phyloP scores from a whole-genome alignment of 352 stramenopile species.

The Hyaloperonospora brassicae region DNA sequence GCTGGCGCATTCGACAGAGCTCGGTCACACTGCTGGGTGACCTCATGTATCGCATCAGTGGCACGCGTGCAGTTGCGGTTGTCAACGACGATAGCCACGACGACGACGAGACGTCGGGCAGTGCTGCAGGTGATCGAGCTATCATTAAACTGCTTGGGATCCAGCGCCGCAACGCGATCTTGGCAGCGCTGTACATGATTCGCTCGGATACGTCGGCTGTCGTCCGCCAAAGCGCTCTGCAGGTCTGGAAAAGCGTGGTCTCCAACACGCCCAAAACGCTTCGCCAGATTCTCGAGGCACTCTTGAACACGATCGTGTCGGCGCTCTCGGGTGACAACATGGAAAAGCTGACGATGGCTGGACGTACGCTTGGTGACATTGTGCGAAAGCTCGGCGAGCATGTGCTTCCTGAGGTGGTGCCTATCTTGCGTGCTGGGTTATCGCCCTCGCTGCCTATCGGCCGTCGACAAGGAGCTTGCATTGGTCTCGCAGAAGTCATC shows the following conservation, averaged over 20 bases:
- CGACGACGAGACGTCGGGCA: conserved; percentile 77
- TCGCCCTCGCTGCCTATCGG: conserved; percentile 47
- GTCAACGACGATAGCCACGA: conserved; percentile 49
- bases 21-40: conserved; percentile 94
- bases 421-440: conserved; percentile 94
- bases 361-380: conserved; percentile 96
- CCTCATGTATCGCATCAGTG: conserved; percentile 96
- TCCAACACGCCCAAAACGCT: conserved; percentile 95
- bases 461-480: conserved; percentile 92
- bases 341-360: conserved; percentile 87
- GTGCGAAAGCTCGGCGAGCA: conserved; percentile 98
- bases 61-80: conserved; percentile 85
- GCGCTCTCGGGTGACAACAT: conserved; percentile 87
- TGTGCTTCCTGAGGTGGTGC: conserved; percentile 97
- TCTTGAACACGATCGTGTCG: conserved; percentile 95
- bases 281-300: conserved; percentile 94
- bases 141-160: conserved; percentile 91
- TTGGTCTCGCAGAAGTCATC: conserved; percentile 98
- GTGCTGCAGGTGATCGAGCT: conserved; percentile 70
- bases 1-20: conserved; percentile 97
- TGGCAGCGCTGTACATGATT: conserved; percentile 98
- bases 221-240: conserved; percentile 94
- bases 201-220: conserved; percentile 93
- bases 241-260: conserved; percentile 99
- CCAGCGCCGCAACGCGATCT: conserved; percentile 90